Conservation (phyloP, 2,329 filamentous ascomycete genomes). For the Aspergillus nomiae region DNA sequence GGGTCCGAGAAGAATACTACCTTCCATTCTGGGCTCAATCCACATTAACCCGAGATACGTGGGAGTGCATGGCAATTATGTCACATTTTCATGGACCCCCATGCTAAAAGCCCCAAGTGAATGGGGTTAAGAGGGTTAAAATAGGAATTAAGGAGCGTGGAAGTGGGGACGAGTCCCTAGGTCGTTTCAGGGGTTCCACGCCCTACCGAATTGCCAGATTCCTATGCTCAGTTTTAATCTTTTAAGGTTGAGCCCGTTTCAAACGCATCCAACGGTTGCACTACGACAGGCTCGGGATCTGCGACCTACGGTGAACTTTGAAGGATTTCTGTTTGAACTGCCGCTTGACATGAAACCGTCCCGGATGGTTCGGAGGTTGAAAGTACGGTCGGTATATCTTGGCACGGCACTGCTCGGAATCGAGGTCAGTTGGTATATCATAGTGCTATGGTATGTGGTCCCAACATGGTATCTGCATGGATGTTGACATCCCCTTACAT, state of each 20-base stretch:
- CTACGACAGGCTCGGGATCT: neutral
- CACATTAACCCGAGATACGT: neutral
- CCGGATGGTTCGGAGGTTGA: neutral
- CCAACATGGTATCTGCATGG: neutral
- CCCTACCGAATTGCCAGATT: neutral
- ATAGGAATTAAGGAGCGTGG: neutral
- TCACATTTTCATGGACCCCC: neutral
- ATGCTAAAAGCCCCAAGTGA: neutral
- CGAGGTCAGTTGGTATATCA: neutral
- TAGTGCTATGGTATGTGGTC: neutral
- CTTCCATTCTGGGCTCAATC: neutral
- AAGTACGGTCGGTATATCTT: neutral
- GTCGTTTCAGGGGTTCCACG: constrained; percentile 1
- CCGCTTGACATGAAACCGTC: neutral
- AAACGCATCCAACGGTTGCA: neutral
- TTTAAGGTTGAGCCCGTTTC: neutral
- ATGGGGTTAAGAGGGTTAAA: neutral
- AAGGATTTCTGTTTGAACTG: neutral
- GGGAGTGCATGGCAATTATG: neutral
- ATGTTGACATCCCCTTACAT: neutral
- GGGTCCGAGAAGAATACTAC: neutral
- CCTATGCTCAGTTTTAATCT: neutral
- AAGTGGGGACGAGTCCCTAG: neutral
- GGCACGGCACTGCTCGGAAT: neutral
- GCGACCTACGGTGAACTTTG: neutral